Base-by-base conservation (phyloP, 1,284 basidiomycete species). In the Naganishia albida region DNA sequence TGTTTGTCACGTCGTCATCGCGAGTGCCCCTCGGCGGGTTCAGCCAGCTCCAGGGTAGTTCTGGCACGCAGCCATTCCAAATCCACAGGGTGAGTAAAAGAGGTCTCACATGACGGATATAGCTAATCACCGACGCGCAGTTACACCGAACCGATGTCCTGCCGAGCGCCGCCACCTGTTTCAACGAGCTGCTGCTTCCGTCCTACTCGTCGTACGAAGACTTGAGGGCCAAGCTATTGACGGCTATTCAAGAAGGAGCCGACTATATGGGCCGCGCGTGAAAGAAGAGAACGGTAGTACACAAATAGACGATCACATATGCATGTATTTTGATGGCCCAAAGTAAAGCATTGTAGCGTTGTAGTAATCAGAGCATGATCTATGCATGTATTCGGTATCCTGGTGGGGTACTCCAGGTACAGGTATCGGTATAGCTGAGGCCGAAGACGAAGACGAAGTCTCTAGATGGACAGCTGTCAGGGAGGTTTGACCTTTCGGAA, bases 1-100 rank as follows among this genome's bases (percentile, higher is more conserved):
- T 96, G 82, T 99, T 99, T 80, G 94, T 94, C 40, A 97, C 96
- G 85, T 70, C 93, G 34, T 78, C 93, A 0, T 94, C 93, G 40
- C 87, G 94, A 64, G 96, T 99, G 0, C 96, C 96, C 16, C 84
- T 98, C 28, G 90, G 88, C 65, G 94, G 94, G 18, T 98, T 97
- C 78, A 86, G 87, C 34, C 93, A 96, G 68, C 81, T 97, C 26
- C 92, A 96, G 70, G 94, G 94, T 43, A 91, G 95, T 1, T 91
- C 94, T 73, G 94, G 95, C 59, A 89, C 88, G 1, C 96, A 98
- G 76, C 86, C 90, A 70, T 98, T 99, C 82, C 96, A 93, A 57
- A 96, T 99, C 69, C 94, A 98, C 79, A 87, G 89, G 73, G 76
- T 77, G 52, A 68, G 75, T 68, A 49, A 1, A 16, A n/a, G 20